phyloP scores from a whole-genome alignment of 2,329 filamentous ascomycete species.

The Fusarium mangiferae region DNA sequence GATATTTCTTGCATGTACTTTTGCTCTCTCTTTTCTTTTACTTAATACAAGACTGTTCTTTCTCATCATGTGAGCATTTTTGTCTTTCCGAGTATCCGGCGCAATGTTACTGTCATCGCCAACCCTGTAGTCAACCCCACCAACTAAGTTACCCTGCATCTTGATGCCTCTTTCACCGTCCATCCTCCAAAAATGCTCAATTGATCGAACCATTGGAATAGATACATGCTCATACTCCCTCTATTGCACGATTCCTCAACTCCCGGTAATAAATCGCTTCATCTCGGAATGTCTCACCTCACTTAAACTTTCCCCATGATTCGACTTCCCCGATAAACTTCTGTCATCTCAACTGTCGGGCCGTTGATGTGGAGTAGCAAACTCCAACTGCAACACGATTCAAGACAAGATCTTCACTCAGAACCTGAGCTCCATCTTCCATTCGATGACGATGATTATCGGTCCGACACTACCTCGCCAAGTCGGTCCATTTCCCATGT shows the following conservation, averaged over 20 bases:
- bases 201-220: not conserved
- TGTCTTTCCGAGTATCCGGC: not conserved
- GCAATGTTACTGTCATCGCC: not conserved
- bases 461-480: not conserved
- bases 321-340: not conserved
- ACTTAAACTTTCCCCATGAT: not conserved
- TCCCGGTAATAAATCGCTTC: not conserved
- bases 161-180: not conserved
- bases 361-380: not conserved
- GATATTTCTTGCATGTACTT: not conserved
- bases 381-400: not conserved
- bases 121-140: not conserved
- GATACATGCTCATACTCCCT: not conserved
- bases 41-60: no score
- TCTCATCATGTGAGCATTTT: not conserved
- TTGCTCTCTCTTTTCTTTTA: no score
- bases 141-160: not conserved
- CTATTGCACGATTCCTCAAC: not conserved
- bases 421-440: not conserved
- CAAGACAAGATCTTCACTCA: not conserved
- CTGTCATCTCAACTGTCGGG: not conserved
- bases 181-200: not conserved
- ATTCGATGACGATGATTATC: not conserved
- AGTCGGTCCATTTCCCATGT: not conserved
- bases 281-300: not conserved